Evolutionary conservation across 2,329 filamentous ascomycete species (phyloP).

Genomic region (Sarocladiaceae sp.): DNA sequence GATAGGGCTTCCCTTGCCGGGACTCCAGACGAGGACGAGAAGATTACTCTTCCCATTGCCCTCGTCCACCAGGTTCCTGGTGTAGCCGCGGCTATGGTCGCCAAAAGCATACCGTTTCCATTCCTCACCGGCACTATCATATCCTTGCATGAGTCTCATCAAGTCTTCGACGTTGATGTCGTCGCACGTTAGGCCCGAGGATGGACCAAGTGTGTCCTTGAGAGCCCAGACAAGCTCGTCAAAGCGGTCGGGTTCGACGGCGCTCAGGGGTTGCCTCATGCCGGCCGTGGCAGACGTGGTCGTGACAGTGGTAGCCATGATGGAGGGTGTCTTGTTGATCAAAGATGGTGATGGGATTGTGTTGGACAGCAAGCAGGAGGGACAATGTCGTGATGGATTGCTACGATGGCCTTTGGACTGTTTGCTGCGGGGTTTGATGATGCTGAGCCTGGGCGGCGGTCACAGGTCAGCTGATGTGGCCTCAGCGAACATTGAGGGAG

Average conservation of each 20-base stretch:
- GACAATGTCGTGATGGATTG: background rate
- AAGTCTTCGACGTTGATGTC: constrained; percentile 75
- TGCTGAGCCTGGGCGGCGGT: background rate
- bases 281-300: constrained; percentile 17
- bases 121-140: constrained; percentile 62
- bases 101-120: constrained; percentile 74
- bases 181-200: constrained; percentile 75
- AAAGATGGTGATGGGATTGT: constrained; percentile 7
- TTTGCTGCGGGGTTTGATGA: constrained; percentile 5
- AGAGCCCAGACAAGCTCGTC: constrained; percentile 69
- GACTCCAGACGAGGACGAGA: constrained; percentile 84
- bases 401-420: background rate
- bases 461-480: constrained; percentile 9
- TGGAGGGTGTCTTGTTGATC: constrained; percentile 13
- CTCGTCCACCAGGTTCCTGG: constrained; percentile 83
- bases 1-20: constrained; percentile 76
- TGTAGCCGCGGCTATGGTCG: constrained; percentile 70
- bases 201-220: constrained; percentile 70
- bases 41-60: constrained; percentile 78
- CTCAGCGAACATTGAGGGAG: constrained; percentile 3
- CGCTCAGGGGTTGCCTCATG: constrained; percentile 17
- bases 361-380: background rate
- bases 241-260: constrained; percentile 46
- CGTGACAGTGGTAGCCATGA: constrained; percentile 31
- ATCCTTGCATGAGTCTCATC: constrained; percentile 67